Evolutionary conservation across 345 rosid genomes (phyloP).

Genomic region (Turritis glabra): DNA sequence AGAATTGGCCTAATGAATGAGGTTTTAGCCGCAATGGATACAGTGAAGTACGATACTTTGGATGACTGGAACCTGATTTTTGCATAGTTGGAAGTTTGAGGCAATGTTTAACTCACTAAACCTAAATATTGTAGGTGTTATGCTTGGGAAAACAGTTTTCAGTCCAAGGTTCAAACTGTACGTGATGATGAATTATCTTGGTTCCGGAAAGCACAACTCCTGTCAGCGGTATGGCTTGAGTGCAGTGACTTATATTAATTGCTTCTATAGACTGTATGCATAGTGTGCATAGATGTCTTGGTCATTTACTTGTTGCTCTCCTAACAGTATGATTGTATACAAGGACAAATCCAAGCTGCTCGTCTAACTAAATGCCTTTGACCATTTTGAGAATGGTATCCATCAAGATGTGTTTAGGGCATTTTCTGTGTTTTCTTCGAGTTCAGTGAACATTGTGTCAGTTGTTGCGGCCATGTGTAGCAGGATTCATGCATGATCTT

Average conservation of each 20-base stretch:
- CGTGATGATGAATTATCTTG: constrained; percentile 90
- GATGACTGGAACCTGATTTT: neutral
- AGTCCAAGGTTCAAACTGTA: constrained; percentile 74
- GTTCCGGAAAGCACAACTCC: constrained; percentile 88
- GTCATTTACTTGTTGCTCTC: constrained; percentile 5
- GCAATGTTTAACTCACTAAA: constrained; percentile 21
- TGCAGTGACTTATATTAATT: constrained; percentile 21
- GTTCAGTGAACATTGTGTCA: constrained; percentile 17
- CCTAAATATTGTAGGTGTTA: constrained; percentile 68
- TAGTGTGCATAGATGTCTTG: neutral
- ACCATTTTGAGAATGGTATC: neutral
- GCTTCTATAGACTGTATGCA: constrained; percentile 14
- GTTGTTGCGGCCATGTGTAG: neutral
- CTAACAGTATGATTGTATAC: neutral
- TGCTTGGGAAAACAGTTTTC: constrained; percentile 98
- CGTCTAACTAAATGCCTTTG: neutral
- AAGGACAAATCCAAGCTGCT: constrained; percentile 1
- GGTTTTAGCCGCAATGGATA: constrained; percentile 98
- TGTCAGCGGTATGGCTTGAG: constrained; percentile 77
- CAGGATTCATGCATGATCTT: constrained; percentile 3
- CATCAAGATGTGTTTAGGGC: constrained; percentile 3
- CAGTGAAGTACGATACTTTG: constrained; percentile 77
- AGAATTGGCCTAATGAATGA: constrained; percentile 99
- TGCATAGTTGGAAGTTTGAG: constrained; percentile 24
- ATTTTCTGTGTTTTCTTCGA: constrained; percentile 13